Conservation (phyloP, 2,329 filamentous ascomycete species). For the Parasarocladium wereldwijsianum region DNA sequence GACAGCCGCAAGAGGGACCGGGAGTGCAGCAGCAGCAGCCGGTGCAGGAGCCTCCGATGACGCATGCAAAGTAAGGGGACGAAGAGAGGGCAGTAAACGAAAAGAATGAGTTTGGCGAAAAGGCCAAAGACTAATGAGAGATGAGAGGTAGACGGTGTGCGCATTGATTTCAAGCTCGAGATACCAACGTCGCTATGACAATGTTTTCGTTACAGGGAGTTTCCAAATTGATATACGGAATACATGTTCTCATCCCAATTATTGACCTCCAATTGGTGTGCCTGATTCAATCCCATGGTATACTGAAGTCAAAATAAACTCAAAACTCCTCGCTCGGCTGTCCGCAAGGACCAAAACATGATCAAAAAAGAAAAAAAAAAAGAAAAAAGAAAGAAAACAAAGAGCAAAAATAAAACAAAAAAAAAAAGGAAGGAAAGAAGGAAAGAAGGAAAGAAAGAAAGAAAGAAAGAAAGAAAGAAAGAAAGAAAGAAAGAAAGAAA, state of each 20-base stretch:
- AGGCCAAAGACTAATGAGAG: too few species aligned
- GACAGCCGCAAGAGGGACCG: too few species aligned
- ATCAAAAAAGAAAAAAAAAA: background rate
- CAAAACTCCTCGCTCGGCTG: background rate
- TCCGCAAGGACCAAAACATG: background rate
- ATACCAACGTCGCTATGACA: background rate
- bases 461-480: background rate
- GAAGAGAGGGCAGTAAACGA: too few species aligned
- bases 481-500: background rate
- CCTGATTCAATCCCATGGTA: too few species aligned
- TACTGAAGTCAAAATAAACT: background rate
- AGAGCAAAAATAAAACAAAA: background rate
- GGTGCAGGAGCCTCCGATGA: too few species aligned
- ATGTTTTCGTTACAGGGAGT: background rate
- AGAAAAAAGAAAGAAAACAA: slow-evolving; percentile 1
- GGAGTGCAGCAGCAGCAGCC: too few species aligned
- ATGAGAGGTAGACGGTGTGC: too few species aligned
- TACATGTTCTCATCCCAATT: too few species aligned
- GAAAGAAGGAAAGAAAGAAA: background rate
- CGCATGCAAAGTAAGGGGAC: too few species aligned
- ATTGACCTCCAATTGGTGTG: too few species aligned
- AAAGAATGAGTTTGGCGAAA: too few species aligned
- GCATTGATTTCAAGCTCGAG: too few species aligned
- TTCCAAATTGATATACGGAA: background rate
- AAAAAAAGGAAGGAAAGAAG: background rate